Base-by-base conservation (phyloP, 345 rosid genomes). In the Euphorbia peplus region DNA sequence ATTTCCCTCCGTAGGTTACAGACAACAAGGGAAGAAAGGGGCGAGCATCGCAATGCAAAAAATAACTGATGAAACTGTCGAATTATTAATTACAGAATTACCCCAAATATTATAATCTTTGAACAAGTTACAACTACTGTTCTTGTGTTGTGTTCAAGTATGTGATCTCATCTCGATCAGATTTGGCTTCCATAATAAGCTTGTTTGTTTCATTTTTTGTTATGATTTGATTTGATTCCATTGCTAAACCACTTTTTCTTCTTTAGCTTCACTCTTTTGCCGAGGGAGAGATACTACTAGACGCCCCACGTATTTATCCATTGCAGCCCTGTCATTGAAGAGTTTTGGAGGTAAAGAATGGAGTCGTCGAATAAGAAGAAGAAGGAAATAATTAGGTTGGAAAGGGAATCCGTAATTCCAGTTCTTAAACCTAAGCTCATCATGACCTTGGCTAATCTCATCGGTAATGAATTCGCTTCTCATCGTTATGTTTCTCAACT, bases 401-500 rank as follows among this genome's bases (percentile, higher is more conserved):
- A 93, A 68, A 88, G 87, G 61, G 98, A 93, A 79, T 93, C 97
- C 5, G 97, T 93, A 15, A 88, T 93, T 19, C 98, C 97, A 29
- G 73, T 89, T 74, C 96, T 91, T 70, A 91, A 91, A 71, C 98
- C 97, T 12, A 91, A 82, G 83, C 90, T 93, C 77, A 77, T 93
- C 83, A 93, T 91, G 95, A 81, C 92, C 73, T 77, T 93, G 83
- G 96, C 98, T 71, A 87, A 84, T 68, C 98, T 93, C 86, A 93
- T 93, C 46, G 92, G 98, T 88, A 70, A 28, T 60, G 56, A 3
- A 44, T 5, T 5, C 12, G 11, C 41, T 3, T 63, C 11, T 8
- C 22, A 37, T 46, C 0, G 57, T 46, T 48, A 8, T 18, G 15
- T n/a, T n/a, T n/a, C n/a, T n/a, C n/a, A n/a, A n/a, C n/a, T n/a